phyloP scores from a whole-genome alignment of 2,329 filamentous ascomycete genomes.

The Fonsecaea pedrosoi region DNA sequence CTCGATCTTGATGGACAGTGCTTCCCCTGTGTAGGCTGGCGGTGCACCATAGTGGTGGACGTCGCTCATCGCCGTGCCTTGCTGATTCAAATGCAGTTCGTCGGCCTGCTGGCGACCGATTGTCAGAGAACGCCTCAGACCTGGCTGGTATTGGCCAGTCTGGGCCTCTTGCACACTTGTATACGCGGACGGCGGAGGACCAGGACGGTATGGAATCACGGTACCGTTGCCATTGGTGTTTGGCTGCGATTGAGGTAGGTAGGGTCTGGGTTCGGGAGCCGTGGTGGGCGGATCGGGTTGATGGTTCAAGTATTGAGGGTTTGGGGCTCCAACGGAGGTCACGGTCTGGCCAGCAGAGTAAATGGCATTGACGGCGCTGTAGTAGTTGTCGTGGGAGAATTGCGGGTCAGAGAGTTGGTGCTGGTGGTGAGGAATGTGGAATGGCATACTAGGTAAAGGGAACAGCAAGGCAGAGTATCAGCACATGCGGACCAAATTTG shows the following conservation, averaged over 20 bases:
- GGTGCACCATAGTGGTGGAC: slow-evolving; percentile 58
- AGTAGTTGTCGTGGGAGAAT: slow-evolving; percentile 37
- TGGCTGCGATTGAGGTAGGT: slow-evolving; percentile 28
- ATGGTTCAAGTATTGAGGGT: slow-evolving; percentile 44
- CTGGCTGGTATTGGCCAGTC: slow-evolving; percentile 29
- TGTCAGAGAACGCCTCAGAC: slow-evolving; percentile 52
- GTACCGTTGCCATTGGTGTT: slow-evolving; percentile 35
- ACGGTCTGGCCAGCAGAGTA: slow-evolving; percentile 55
- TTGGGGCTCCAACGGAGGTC: slow-evolving; percentile 56
- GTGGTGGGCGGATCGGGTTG: slow-evolving; percentile 29
- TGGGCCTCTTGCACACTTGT: slow-evolving; percentile 23
- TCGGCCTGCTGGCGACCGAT: slow-evolving; percentile 56
- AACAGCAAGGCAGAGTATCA: neutral
- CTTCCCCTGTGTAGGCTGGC: slow-evolving; percentile 56
- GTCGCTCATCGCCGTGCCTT: slow-evolving; percentile 49
- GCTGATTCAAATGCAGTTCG: slow-evolving; percentile 61
- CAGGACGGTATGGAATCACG: slow-evolving; percentile 36
- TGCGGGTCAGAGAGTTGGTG: slow-evolving; percentile 35
- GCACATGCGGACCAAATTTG: slow-evolving; percentile 14
- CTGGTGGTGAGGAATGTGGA: slow-evolving; percentile 37
- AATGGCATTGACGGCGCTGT: slow-evolving; percentile 46
- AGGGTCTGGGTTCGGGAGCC: slow-evolving; percentile 31
- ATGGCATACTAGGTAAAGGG: slow-evolving; percentile 36
- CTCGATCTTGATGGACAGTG: slow-evolving; percentile 66
- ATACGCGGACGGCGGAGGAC: slow-evolving; percentile 29